phyloP scores from a whole-genome alignment of 441 rosid species.

The Corymbia calophylla region DNA sequence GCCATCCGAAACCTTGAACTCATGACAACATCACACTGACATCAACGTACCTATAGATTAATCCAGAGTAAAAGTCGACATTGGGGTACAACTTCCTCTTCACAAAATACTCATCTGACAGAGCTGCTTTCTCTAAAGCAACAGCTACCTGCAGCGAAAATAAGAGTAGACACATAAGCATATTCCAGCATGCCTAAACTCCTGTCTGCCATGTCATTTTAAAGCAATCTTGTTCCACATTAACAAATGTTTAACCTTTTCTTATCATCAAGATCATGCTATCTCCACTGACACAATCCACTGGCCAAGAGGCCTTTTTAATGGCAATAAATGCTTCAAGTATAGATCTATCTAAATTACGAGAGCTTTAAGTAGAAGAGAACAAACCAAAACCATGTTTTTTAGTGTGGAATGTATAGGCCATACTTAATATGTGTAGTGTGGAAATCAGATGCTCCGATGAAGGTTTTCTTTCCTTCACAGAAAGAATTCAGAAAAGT shows the following conservation, averaged over 20 bases:
- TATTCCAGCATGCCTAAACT: not conserved
- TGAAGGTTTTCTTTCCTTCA: not conserved
- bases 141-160: constrained; percentile 63
- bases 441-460: not conserved
- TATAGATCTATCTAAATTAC: not conserved
- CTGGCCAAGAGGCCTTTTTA: not conserved
- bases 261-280: not conserved
- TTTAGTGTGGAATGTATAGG: not conserved
- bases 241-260: not conserved
- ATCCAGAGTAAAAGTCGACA: constrained; percentile 97
- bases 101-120: constrained; percentile 83
- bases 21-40: not conserved
- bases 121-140: constrained; percentile 94
- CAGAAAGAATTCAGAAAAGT: not conserved
- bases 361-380: not conserved
- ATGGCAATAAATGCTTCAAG: not conserved
- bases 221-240: not conserved
- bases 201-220: not conserved
- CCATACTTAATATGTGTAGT: not conserved
- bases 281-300: not conserved
- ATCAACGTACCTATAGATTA: constrained; percentile 69
- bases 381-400: not conserved
- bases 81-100: constrained; percentile 94
- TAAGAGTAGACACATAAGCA: not conserved
- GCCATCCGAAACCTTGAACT: not conserved